Base-by-base conservation (phyloP, 2,329 filamentous ascomycete genomes). In the Fusarium nurragi region DNA sequence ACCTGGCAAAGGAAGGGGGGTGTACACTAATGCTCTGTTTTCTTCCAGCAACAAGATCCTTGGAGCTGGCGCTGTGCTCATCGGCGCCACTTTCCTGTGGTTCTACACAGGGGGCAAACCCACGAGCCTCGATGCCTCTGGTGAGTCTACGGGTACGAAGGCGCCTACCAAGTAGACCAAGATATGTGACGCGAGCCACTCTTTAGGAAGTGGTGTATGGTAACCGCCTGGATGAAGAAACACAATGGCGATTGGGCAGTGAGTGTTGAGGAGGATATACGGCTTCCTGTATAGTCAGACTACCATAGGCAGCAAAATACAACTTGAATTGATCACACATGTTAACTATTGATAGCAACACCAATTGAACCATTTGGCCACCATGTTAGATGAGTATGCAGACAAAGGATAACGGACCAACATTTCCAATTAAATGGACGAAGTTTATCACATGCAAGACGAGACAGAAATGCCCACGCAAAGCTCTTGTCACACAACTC, bases 71-170 rank as follows among this genome's bases (percentile, higher is more conserved):
- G 64, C 64, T 16, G 34, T 67, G 25, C 54, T 45, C 21, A 51
- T 36, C 12, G 64, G 50, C n/a, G 51, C 8, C 12, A 61, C 43
- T 8, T 67, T 67, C 51, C 62, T 44, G 41, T 67, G 44, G 51
- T 67, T 67, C 60, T 67, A 67, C 37, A 25, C 50, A 32, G 64
- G 64, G 18, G 64, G 64, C 13, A 67, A 68, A 36, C 21, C 64
- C 6, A n/a, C 26, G 21, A 21, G 22, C 14, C 36, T 53, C 28
- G 64, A 68, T 21, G 37, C 54, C 3, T 28, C 63, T 41, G 63
- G 52, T 5, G 64, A 65, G 18, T 38, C 38, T 23, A 32, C 43
- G 9, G 58, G 54, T 7, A 30, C 49, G 13, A 58, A 54, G 36
- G 14, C 48, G 3, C 32, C 60, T n/a, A 51, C 46, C 48, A 67